Base-by-base conservation (phyloP, 345 rosid species). In the Eucalyptus fibrosa region DNA sequence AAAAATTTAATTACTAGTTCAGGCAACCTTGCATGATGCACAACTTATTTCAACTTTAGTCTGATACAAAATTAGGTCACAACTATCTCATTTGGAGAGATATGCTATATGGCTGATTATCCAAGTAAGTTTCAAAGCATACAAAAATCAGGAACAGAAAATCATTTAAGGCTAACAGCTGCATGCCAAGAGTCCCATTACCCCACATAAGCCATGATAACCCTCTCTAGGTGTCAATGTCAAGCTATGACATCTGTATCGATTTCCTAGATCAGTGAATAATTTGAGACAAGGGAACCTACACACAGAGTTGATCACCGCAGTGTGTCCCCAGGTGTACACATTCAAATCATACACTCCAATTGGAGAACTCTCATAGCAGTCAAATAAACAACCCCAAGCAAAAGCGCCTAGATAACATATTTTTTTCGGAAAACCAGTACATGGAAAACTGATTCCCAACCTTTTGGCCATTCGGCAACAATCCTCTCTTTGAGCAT, bases 391-490 rank as follows among this genome's bases (percentile, higher is more conserved):
- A 72, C 45, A 72, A 37, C 8, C 45, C 12, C 23, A 69, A 17
- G 42, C 45, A 72, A 72, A 72, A 37, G 45, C 5, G 4, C 45
- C 45, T 10, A 72, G 28, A 37, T 72, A 18, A 72, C 83, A 19
- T 72, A 19, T 72, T 9, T 37, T 14, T 34, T 37, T 10, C 5
- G 2, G 56, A 86, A 21, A 37, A 86, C 40, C 56, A 32, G 80
- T 4, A 32, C 72, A 15, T 30, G 32, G 50, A 19, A 81, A 49
- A 5, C 24, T 17, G 56, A 87, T 12, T 34, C n/a, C 88, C 56
- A 26, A 97, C 99, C 99, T 94, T 94, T 96, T 3, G 98, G 99
- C 99, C 99, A 98, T 44, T 97, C 96, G 32, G 97, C 90, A 86
- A 97, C 92, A 49, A 98, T 94, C 89, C 97, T 92, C 88, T 97